Conservation (phyloP, 2,329 filamentous ascomycete species). For the Fonsecaea nubica region DNA sequence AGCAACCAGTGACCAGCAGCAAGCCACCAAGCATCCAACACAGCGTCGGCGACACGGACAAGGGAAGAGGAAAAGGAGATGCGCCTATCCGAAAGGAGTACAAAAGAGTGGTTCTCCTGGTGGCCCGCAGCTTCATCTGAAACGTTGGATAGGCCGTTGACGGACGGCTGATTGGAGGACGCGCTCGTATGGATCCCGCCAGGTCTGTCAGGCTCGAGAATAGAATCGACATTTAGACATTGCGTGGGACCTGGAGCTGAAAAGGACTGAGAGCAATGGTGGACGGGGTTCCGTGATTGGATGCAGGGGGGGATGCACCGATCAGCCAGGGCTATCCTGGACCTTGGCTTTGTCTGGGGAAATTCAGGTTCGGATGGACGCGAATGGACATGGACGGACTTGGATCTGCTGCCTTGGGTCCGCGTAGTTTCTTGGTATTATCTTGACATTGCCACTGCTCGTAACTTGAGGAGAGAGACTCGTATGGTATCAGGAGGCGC, state of each 20-base stretch:
- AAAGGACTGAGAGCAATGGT: not conserved
- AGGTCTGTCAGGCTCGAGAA: constrained; percentile 32
- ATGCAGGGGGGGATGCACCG: constrained; percentile 9
- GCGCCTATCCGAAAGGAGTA: constrained; percentile 26
- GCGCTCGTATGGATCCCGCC: constrained; percentile 20
- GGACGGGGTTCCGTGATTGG: constrained; percentile 33
- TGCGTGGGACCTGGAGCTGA: constrained; percentile 3
- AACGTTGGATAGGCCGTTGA: constrained; percentile 27
- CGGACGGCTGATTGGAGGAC: constrained; percentile 24
- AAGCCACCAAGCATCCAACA: not conserved
- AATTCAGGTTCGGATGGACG: constrained; percentile 12
- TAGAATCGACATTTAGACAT: constrained; percentile 20
- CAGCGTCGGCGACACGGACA: constrained; percentile 22
- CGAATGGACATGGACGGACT: not conserved
- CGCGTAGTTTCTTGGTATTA: not conserved
- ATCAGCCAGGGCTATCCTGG: constrained; percentile 14
- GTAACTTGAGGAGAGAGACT: not conserved
- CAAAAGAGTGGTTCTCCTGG: constrained; percentile 5
- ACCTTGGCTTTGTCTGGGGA: not conserved
- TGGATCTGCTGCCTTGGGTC: not conserved
- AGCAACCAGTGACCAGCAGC: constrained; percentile 3
- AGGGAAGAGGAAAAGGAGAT: constrained; percentile 13
- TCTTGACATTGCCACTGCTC: not conserved
- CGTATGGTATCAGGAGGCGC: not conserved
- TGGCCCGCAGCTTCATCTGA: constrained; percentile 26